A percentile compares a stretch with the other conserved stretches of the same genome.
Evolutionary conservation across 176 grass and related monocot genomes (phyloP).

Genomic region (Aegilops longissima): DNA sequence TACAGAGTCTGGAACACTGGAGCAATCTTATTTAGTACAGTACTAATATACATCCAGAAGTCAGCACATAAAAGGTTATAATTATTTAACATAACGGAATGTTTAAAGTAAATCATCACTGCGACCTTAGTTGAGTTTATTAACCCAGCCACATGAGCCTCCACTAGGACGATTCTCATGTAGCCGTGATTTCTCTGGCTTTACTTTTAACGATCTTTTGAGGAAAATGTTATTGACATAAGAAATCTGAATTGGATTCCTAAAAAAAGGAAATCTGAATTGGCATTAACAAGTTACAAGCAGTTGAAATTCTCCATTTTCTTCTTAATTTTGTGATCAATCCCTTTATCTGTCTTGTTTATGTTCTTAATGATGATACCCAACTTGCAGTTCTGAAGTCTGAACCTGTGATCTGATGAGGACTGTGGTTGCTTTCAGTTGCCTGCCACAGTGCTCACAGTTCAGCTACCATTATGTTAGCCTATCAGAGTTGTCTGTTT

Average conservation of each 20-base stretch:
- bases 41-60: neutral
- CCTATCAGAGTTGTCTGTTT: neutral
- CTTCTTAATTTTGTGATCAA: neutral
- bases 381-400: conserved; percentile 1
- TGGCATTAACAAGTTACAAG: neutral
- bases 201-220: neutral
- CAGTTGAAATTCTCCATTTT: neutral
- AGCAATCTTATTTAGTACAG: too few relatives aligned
- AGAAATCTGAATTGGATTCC: neutral
- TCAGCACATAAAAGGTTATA: neutral
- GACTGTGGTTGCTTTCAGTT: neutral
- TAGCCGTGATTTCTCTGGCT: neutral
- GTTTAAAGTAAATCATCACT: neutral
- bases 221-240: neutral
- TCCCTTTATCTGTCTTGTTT: neutral
- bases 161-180: neutral
- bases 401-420: neutral
- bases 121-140: neutral
- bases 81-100: neutral
- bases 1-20: neutral
- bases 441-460: neutral
- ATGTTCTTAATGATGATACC: neutral
- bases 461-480: neutral
- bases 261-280: neutral
- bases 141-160: neutral